Base-by-base conservation (phyloP, 2,329 filamentous ascomycete species). In the Fusarium pseudoanthophilum region DNA sequence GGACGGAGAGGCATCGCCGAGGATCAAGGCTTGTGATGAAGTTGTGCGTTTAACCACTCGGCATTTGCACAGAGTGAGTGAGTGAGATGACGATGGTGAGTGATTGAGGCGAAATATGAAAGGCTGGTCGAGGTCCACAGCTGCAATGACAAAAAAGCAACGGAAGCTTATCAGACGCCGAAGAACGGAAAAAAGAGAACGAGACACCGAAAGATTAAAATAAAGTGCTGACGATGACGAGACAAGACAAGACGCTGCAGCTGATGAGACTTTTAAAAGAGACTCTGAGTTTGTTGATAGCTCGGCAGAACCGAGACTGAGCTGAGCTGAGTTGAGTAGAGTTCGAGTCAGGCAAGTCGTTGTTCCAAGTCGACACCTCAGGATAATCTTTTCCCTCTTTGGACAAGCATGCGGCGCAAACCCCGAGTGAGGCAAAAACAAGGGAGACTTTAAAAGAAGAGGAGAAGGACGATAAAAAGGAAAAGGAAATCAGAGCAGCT, bases 1-100 rank as follows among this genome's bases (percentile, higher is more conserved):
- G 78, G 79, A 46, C 79, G 80, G 57, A 82, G 71, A 78, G 81
- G 78, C 81, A 83, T 83, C 67, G 64, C 75, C 52, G 53, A 45
- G 40, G 46, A n/a, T 63, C n/a, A 48, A 49, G 21, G 24, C 61
- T 36, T 43, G 53, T 18, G 42, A 14, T 21, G 21, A 36, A 46
- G 16, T 2, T 2, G 49, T 36, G 49, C 37, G 20, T 71, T 73
- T 51, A 75, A 55, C 72, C 73, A 75, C 73, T 75, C 64, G 73
- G 72, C 71, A 75, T 74, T 72, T 70, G 53, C 62, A 70, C 65
- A 20, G 52, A 30, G 1, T 37, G 4, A 30, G 26, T 46, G 52
- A 70, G 59, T 49, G 57, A 70, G 57, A 58, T 34, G 60, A 37
- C n/a, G 39, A 45, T 51, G 64, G 24, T 48, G 40, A 49, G 40